A percentile compares a stretch with the other conserved stretches of the same genome.
These are phyloP conservation scores for Arachnomyces sp. DNA, from an alignment of 2,329 filamentous ascomycete genomes.

Conservation along the genomic window DNA sequence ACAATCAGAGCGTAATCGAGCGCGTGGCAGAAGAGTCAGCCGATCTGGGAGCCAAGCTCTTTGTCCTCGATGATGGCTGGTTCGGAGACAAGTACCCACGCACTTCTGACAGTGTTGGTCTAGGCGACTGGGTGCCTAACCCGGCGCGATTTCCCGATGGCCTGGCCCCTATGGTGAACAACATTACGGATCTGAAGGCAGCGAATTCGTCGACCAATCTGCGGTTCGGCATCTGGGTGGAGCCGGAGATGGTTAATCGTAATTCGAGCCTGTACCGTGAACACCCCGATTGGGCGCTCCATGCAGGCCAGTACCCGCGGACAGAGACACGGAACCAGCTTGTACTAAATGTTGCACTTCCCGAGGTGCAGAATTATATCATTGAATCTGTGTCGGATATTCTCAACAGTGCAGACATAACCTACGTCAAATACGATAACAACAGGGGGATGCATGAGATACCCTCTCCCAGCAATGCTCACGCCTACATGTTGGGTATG, in stretches of 20 bases:
- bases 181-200: constrained; percentile 44
- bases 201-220: constrained; percentile 43
- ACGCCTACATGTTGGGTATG: constrained; percentile 57
- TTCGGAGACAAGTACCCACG: constrained; percentile 58
- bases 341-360: constrained; percentile 53
- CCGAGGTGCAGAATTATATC: constrained; percentile 57
- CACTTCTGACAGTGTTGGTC: constrained; percentile 48
- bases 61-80: constrained; percentile 62
- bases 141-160: constrained; percentile 53
- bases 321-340: constrained; percentile 53
- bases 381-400: constrained; percentile 50
- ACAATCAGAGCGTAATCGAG: constrained; percentile 50
- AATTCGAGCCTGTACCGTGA: constrained; percentile 54
- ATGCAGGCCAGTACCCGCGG: constrained; percentile 50
- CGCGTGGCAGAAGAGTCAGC: constrained; percentile 51
- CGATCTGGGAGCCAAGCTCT: constrained; percentile 53
- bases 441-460: constrained; percentile 59
- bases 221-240: constrained; percentile 59
- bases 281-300: constrained; percentile 58
- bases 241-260: constrained; percentile 61
- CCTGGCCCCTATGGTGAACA: constrained; percentile 44
- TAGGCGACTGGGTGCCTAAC: constrained; percentile 59
- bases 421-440: constrained; percentile 63
- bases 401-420: constrained; percentile 47
- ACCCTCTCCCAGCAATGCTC: constrained; percentile 45